Conservation (phyloP, 83 land plant genomes). For the Picea abies region DNA sequence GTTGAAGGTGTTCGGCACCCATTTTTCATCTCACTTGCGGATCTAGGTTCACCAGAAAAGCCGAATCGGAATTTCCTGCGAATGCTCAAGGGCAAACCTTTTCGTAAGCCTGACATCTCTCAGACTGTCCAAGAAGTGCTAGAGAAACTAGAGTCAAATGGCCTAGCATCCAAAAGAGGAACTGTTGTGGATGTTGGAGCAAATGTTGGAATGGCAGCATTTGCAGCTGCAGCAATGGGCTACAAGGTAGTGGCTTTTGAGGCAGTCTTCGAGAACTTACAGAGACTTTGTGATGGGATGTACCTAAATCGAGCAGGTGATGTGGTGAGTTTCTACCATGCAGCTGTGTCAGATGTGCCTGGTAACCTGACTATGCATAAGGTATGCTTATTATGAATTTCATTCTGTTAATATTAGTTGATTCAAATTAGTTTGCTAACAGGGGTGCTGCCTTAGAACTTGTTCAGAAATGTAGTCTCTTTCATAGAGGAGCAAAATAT, state of each 20-base stretch:
- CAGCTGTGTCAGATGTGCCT: slow-evolving; percentile 70
- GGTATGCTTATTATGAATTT: slow-evolving; percentile 31
- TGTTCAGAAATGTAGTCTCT: too few species aligned
- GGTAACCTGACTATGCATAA: slow-evolving; percentile 89
- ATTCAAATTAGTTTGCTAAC: not conserved
- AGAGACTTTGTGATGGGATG: slow-evolving; percentile 84
- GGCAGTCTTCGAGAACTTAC: slow-evolving; percentile 86
- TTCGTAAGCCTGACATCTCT: slow-evolving; percentile 78
- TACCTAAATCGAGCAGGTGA: slow-evolving; percentile 65
- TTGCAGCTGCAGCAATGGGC: slow-evolving; percentile 97
- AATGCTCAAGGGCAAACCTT: slow-evolving; percentile 79
- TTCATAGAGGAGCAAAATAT: too few species aligned
- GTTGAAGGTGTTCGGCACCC: slow-evolving; percentile 70
- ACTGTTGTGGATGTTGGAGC: slow-evolving; percentile 85
- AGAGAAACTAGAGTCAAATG: slow-evolving; percentile 22
- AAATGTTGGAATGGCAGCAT: slow-evolving; percentile 94
- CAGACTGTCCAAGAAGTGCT: slow-evolving; percentile 73
- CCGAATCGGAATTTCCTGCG: slow-evolving; percentile 90
- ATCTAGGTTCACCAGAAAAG: slow-evolving; percentile 76
- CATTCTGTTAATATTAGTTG: not conserved
- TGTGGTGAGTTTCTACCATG: slow-evolving; percentile 64
- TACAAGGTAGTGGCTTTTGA: slow-evolving; percentile 77
- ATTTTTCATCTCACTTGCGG: slow-evolving; percentile 78
- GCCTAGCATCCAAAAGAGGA: slow-evolving; percentile 19
- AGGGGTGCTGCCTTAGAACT: too few species aligned